Conservation (phyloP, 1,139 yeast genomes). For the Nematodospora anomalae region DNA sequence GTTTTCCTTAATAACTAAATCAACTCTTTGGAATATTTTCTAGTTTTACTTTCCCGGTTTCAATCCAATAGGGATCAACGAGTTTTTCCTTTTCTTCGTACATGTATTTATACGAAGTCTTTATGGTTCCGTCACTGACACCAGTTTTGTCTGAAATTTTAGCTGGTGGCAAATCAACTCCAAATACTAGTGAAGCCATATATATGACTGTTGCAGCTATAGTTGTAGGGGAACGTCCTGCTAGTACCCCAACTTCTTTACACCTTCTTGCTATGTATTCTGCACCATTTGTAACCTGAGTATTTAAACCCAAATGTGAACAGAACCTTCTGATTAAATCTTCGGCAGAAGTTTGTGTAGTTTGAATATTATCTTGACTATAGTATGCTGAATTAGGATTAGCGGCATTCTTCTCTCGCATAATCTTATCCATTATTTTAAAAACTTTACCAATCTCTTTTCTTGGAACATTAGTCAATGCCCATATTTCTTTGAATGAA, state of each 20-base stretch:
- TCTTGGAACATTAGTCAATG: conserved; percentile 88
- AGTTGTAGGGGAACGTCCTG: conserved; percentile 96
- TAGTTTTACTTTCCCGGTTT: conserved; percentile 64
- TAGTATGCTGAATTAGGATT: conserved; percentile 38
- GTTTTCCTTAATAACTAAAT: not conserved
- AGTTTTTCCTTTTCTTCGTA: conserved; percentile 72
- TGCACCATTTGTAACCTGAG: conserved; percentile 89
- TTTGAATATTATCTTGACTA: conserved; percentile 61
- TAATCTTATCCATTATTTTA: conserved; percentile 74
- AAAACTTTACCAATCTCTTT: conserved; percentile 91
- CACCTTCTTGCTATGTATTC: conserved; percentile 89
- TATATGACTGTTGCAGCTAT: conserved; percentile 97
- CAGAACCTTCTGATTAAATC: conserved; percentile 95
- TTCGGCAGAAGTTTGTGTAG: conserved; percentile 90
- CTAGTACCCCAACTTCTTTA: conserved; percentile 89
- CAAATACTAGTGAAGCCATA: conserved; percentile 84
- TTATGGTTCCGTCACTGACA: conserved; percentile 96
- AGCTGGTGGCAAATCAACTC: conserved; percentile 66
- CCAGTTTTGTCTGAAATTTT: conserved; percentile 94
- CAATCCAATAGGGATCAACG: conserved; percentile 79
- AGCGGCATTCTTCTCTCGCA: conserved; percentile 62
- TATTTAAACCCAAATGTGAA: conserved; percentile 84
- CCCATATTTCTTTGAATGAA: conserved; percentile 94
- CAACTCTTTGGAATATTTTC: conserved; percentile 56
- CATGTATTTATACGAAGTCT: conserved; percentile 84